Percentiles rank a stretch among this genome's conserved stretches.
Evolutionary conservation across 2,329 filamentous ascomycete genomes (phyloP).

Genomic region (Stagonosporopsis vannaccii): DNA sequence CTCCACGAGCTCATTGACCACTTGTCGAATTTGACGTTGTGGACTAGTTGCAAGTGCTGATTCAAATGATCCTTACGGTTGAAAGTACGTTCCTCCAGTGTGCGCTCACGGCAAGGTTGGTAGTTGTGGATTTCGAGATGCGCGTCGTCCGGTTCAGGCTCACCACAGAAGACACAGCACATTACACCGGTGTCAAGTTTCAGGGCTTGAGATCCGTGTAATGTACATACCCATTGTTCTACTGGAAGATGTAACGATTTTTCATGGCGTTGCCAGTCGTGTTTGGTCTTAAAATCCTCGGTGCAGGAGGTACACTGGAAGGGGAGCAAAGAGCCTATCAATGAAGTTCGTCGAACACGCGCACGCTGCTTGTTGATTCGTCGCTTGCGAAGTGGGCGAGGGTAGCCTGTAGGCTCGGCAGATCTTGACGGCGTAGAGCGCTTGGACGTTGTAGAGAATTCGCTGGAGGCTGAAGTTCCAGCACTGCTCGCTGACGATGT

Average conservation of each 20-base stretch:
- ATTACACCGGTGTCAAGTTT: constrained; percentile 13
- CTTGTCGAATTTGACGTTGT: constrained; percentile 27
- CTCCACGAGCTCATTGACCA: constrained; percentile 48
- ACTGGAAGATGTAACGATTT: constrained; percentile 39
- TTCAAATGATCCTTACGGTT: constrained; percentile 40
- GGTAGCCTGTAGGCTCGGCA: background rate
- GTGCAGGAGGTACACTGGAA: constrained; percentile 44
- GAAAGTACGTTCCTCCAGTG: constrained; percentile 36
- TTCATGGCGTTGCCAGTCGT: constrained; percentile 42
- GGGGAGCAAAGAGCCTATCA: constrained; percentile 21
- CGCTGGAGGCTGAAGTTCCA: constrained; percentile 34
- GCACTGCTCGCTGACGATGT: constrained; percentile 35
- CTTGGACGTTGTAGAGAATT: constrained; percentile 19
- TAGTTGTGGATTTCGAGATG: constrained; percentile 30
- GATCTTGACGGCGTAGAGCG: constrained; percentile 8
- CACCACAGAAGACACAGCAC: constrained; percentile 18
- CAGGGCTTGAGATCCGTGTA: constrained; percentile 7
- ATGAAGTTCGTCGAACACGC: constrained; percentile 19
- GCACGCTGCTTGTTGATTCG: constrained; percentile 14
- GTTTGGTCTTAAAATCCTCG: constrained; percentile 40
- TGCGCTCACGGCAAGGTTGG: constrained; percentile 29
- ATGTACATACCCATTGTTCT: constrained; percentile 35
- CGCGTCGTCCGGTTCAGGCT: constrained; percentile 10
- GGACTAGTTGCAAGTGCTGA: constrained; percentile 38
- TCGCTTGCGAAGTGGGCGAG: constrained; percentile 13